Evolutionary conservation across 768 basidiomycete genomes (phyloP), one percentile per base, ranked within the genome.

Genomic region (Rhodosporidiobolus sp.): DNA sequence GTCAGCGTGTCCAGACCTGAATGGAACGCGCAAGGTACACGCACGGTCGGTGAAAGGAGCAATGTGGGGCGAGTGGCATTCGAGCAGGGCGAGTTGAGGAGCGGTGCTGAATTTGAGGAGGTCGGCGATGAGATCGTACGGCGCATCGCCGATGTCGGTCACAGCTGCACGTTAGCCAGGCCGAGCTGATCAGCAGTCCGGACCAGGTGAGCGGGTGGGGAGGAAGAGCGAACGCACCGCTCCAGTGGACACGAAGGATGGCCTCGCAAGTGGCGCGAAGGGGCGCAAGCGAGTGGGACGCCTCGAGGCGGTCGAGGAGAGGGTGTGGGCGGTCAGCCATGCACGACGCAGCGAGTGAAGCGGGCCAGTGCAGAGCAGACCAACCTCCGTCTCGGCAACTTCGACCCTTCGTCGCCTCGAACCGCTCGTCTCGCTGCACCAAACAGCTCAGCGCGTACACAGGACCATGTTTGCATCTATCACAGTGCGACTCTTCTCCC

Each of bases 31-130:
- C 22, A 34, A n/a, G 10, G 24, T 22, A 49, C 6, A 43, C 72
- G 24, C 46, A 61, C 72, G n/a, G 56, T 70, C 38, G 16, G 68
- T 70, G 28, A 46, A 12, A 0, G 55, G 43, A 2, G 22, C 17
- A 34, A 74, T 22, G 32, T 74, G 69, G 14, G 73, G 73, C 22
- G 73, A 70, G n/a, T 49, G 26, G 16, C 30, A 50, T 56, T 74
- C 73, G 35, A 74, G 30, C 11, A 14, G 30, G 28, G 45, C 17
- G 28, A 74, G 55, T 49, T 74, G 73, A 16, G 28, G 6, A 4
- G 73, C 73, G 7, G 65, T 48, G 30, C 43, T 32, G 7, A 54
- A 28, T 3, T 32, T 32, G 4, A 74, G 45, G 4, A 74, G 32
- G 53, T 38, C n/a, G 12, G 26, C 2, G 17, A 74, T 4, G 43